Conservation (phyloP, 2,329 filamentous ascomycete genomes). For the Arthrobotrys entomopaga region DNA sequence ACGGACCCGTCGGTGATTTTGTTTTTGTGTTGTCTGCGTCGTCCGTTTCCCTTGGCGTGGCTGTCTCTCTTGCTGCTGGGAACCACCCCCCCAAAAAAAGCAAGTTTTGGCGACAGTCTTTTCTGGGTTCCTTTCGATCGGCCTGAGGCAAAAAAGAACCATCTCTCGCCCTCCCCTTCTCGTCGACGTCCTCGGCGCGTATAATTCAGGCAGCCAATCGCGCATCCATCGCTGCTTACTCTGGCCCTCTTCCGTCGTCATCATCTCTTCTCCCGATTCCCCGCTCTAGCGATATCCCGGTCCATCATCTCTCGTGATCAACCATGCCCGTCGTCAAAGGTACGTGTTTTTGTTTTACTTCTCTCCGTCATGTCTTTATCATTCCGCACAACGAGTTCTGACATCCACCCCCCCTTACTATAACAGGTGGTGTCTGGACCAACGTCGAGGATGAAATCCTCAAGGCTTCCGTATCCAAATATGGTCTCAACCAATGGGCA, state of each 20-base stretch:
- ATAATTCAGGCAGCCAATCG: slow-evolving; percentile 8
- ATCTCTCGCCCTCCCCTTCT: not conserved
- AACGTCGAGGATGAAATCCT: slow-evolving; percentile 94
- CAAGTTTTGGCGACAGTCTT: not conserved
- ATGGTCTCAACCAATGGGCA: slow-evolving; percentile 97
- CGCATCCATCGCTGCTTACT: slow-evolving; percentile 15
- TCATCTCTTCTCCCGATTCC: not conserved
- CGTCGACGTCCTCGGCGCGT: slow-evolving; percentile 30
- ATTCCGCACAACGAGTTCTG: not conserved
- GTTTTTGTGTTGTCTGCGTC: not conserved
- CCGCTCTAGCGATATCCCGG: not conserved
- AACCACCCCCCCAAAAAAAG: too few relatives aligned
- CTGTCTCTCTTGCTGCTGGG: too few relatives aligned
- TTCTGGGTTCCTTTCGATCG: too few relatives aligned
- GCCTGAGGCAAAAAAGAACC: too few relatives aligned
- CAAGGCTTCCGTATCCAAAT: slow-evolving; percentile 93
- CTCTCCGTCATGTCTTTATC: not conserved
- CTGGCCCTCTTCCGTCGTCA: slow-evolving; percentile 7
- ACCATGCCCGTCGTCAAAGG: slow-evolving; percentile 77
- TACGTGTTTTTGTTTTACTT: slow-evolving; percentile 43
- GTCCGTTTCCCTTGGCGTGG: slow-evolving; percentile 10
- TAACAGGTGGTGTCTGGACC: slow-evolving; percentile 73
- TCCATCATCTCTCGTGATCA: slow-evolving; percentile 11
- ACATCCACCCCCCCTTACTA: slow-evolving; percentile 10
- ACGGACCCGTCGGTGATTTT: not conserved